These are phyloP conservation scores for Penicillium paxilli DNA, from an alignment of 495 filamentous ascomycete species.

Conservation along the genomic window DNA sequence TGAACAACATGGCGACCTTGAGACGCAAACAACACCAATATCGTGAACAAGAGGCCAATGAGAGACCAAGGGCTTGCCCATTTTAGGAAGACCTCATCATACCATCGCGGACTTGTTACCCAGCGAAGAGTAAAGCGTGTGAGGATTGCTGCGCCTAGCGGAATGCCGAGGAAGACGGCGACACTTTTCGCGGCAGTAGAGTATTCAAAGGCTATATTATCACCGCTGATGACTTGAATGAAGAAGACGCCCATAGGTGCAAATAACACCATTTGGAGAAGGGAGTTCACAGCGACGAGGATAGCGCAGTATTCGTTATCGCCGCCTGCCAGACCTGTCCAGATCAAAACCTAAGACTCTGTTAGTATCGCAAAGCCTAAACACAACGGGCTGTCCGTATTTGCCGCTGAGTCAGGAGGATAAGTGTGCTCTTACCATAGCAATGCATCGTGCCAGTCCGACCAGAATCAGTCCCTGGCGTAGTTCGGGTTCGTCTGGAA, in stretches of 20 bases:
- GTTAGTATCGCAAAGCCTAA: background rate
- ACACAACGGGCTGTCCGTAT: conserved; percentile 1
- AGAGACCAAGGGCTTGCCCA: conserved; percentile 73
- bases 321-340: conserved; percentile 76
- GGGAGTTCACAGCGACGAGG: conserved; percentile 83
- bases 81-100: conserved; percentile 67
- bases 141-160: conserved; percentile 53
- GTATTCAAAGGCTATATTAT: conserved; percentile 59
- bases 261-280: conserved; percentile 85
- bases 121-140: conserved; percentile 66
- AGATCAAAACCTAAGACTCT: conserved; percentile 62
- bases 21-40: conserved; percentile 80
- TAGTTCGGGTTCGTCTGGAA: conserved; percentile 68
- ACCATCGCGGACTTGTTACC: conserved; percentile 57
- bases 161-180: conserved; percentile 67
- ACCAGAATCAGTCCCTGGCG: conserved; percentile 76
- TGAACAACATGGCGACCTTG: conserved; percentile 79
- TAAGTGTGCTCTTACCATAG: conserved; percentile 57
- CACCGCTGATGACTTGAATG: conserved; percentile 63
- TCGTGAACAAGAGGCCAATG: conserved; percentile 83
- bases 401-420: background rate
- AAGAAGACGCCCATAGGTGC: conserved; percentile 80
- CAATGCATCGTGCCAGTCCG: conserved; percentile 75
- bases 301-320: conserved; percentile 87
- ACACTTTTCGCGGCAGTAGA: conserved; percentile 74